Conservation (phyloP, 805 yeast genomes). For the Saccharomycopsis sp. region DNA sequence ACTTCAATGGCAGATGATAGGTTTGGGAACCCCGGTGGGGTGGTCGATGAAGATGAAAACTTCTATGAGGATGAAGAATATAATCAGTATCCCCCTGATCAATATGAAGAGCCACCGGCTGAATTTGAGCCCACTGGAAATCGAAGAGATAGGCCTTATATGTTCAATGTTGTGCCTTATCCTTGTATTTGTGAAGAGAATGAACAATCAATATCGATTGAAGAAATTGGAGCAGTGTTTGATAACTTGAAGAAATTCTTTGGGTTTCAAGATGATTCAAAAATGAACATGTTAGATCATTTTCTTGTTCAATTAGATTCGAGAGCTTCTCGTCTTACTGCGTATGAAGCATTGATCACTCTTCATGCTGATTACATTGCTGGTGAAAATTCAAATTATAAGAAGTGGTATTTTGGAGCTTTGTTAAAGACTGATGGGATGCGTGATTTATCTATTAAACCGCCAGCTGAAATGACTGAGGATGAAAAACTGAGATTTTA, state of each 20-base stretch:
- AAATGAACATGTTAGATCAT: constrained; percentile 72
- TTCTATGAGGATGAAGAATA: neutral
- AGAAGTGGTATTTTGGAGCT: constrained; percentile 89
- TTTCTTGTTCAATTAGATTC: constrained; percentile 78
- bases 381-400: constrained; percentile 77
- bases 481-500: neutral
- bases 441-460: constrained; percentile 21
- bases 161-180: constrained; percentile 1
- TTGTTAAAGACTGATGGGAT: constrained; percentile 62
- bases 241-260: constrained; percentile 46
- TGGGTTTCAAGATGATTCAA: constrained; percentile 79
- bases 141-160: constrained; percentile 4
- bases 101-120: neutral
- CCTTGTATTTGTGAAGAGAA: constrained; percentile 15
- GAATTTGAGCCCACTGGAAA: neutral
- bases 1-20: constrained; percentile 1
- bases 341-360: constrained; percentile 59
- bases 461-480: constrained; percentile 1
- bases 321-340: constrained; percentile 68
- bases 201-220: constrained; percentile 49
- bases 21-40: neutral
- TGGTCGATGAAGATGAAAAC: neutral
- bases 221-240: constrained; percentile 54
- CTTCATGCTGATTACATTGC: constrained; percentile 90
- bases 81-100: neutral